Evolutionary conservation across 176 grass and related monocot species (phyloP).

Genomic region (Panicum miliaceum): DNA sequence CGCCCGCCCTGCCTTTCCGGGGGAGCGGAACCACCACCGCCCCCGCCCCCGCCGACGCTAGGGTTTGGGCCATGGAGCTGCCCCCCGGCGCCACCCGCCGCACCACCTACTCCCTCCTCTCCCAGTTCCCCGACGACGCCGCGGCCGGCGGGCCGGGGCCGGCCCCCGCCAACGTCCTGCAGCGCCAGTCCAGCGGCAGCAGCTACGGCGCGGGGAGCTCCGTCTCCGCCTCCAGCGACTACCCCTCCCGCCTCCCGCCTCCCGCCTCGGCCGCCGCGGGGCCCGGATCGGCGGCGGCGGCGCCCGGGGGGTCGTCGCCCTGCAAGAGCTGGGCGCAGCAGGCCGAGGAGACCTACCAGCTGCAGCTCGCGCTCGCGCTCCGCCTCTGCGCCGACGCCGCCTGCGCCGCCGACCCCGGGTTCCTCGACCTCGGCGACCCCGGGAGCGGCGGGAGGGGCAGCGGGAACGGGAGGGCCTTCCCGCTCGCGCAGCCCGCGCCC

Average conservation of each 20-base stretch:
- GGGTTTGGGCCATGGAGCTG: slow-evolving; percentile 51
- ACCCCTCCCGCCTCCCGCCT: slow-evolving; percentile 48
- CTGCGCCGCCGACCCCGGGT: slow-evolving; percentile 68
- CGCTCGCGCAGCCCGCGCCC: slow-evolving; percentile 43
- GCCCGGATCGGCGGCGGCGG: neutral
- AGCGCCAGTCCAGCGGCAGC: slow-evolving; percentile 94
- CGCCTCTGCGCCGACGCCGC: slow-evolving; percentile 85
- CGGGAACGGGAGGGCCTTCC: slow-evolving; percentile 44
- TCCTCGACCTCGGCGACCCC: slow-evolving; percentile 60
- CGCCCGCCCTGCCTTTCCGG: neutral
- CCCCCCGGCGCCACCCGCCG: slow-evolving; percentile 40
- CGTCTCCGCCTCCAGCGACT: slow-evolving; percentile 75
- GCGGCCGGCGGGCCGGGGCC: neutral
- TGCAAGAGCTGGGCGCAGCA: slow-evolving; percentile 98
- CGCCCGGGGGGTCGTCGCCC: slow-evolving; percentile 10
- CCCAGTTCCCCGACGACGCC: slow-evolving; percentile 59
- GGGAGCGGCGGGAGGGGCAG: slow-evolving; percentile 19
- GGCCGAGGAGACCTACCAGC: slow-evolving; percentile 97
- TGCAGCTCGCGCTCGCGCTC: slow-evolving; percentile 90
- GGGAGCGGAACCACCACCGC: neutral
- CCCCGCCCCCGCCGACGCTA: neutral
- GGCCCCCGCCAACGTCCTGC: slow-evolving; percentile 33
- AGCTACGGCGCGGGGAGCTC: slow-evolving; percentile 92
- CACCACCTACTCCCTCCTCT: slow-evolving; percentile 60
- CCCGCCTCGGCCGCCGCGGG: slow-evolving; percentile 21